Percentiles rank a stretch among this genome's conserved stretches.
phyloP scores from a whole-genome alignment of 2,329 filamentous ascomycete genomes.

The Hypoxylon sp. region DNA sequence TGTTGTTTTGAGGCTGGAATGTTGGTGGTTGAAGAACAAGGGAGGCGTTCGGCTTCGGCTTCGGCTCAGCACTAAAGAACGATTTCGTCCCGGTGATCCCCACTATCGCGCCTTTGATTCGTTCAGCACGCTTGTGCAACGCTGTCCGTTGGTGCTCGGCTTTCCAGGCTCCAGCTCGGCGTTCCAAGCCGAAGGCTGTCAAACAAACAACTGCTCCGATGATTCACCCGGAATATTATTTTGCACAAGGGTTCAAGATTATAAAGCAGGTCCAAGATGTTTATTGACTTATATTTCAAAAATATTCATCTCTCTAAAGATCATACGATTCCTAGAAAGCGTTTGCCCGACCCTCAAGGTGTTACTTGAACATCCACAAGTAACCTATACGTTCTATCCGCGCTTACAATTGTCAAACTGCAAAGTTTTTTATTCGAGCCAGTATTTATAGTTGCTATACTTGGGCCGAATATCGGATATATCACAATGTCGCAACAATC shows the following conservation, averaged over 20 bases:
- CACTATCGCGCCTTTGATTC: slow-evolving; percentile 27
- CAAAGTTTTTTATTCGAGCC: neutral
- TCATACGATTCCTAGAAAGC: neutral
- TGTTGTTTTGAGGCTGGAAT: slow-evolving; percentile 2
- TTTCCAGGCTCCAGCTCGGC: slow-evolving; percentile 4
- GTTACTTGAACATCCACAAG: neutral
- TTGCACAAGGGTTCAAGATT: neutral
- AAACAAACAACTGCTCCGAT: slow-evolving; percentile 4
- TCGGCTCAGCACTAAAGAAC: slow-evolving; percentile 39
- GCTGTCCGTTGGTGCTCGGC: slow-evolving; percentile 17
- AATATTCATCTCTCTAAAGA: neutral
- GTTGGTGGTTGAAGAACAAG: slow-evolving; percentile 11
- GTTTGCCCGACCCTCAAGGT: neutral
- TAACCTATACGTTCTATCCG: neutral
- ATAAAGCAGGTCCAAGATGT: neutral
- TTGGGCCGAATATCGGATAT: neutral
- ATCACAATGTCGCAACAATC: slow-evolving; percentile 22
- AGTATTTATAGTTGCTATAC: neutral
- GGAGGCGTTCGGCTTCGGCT: slow-evolving; percentile 52
- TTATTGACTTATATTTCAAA: slow-evolving; percentile 15
- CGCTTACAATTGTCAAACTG: neutral
- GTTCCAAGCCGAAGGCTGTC: slow-evolving; percentile 14
- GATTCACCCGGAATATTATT: neutral
- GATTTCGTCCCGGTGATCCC: neutral
- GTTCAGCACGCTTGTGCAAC: slow-evolving; percentile 5